phyloP scores from a whole-genome alignment of 805 yeast genomes.

The Teunomyces tritomae region DNA sequence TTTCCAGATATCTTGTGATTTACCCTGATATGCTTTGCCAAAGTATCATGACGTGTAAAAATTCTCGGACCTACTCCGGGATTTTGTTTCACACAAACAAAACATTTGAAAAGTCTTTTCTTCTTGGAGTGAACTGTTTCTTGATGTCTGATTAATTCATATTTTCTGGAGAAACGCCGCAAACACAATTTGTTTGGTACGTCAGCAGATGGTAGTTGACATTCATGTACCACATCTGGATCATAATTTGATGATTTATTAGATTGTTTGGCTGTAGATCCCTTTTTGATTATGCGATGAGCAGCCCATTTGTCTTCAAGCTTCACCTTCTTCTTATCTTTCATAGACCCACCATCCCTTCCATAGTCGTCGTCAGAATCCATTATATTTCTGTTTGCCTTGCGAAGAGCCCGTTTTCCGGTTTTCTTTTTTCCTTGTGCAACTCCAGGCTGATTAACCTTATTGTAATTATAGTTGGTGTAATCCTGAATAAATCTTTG shows the following conservation, averaged over 20 bases:
- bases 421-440: neutral
- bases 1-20: slow-evolving; percentile 46
- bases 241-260: slow-evolving; percentile 43
- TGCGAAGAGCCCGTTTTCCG: neutral
- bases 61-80: slow-evolving; percentile 63
- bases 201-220: slow-evolving; percentile 44
- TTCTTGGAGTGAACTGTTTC: slow-evolving; percentile 92
- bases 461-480: slow-evolving; percentile 23
- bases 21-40: slow-evolving; percentile 77
- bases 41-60: slow-evolving; percentile 90
- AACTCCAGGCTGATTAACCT: slow-evolving; percentile 15
- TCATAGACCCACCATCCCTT: neutral
- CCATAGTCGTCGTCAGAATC: neutral
- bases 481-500: slow-evolving; percentile 33
- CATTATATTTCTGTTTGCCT: neutral
- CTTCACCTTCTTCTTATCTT: slow-evolving; percentile 16
- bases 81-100: slow-evolving; percentile 73
- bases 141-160: slow-evolving; percentile 92
- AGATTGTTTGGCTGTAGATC: slow-evolving; percentile 17
- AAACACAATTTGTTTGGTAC: slow-evolving; percentile 40
- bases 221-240: slow-evolving; percentile 47
- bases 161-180: slow-evolving; percentile 56
- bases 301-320: slow-evolving; percentile 24
- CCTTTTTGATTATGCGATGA: slow-evolving; percentile 29
- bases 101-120: slow-evolving; percentile 82